These are phyloP conservation scores for Nowakowskiella sp. DNA, from an alignment of 192 early-diverging fungal genomes.

Conservation along the genomic window DNA sequence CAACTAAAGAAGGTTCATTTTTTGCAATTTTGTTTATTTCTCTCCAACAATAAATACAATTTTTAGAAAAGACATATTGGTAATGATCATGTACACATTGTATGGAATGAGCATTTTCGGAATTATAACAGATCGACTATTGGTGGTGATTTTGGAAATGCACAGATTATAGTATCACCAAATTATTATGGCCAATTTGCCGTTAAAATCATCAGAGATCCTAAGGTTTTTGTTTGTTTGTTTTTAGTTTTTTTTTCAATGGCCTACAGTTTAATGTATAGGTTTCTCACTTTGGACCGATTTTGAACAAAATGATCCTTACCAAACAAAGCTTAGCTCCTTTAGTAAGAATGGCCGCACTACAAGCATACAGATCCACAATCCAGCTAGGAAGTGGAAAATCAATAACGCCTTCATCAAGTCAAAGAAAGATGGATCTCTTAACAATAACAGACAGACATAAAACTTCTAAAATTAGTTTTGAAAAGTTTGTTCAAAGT, in stretches of 20 bases:
- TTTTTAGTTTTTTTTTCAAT: background rate
- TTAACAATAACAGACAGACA: conserved; percentile 24
- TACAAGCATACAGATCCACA: conserved; percentile 55
- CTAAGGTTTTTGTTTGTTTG: conserved; percentile 16
- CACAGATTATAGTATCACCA: conserved; percentile 84
- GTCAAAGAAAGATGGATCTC: background rate
- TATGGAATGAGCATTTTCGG: conserved; percentile 92
- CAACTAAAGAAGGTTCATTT: conserved; percentile 89
- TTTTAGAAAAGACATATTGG: conserved; percentile 94
- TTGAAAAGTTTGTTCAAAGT: conserved; percentile 29
- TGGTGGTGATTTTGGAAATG: conserved; percentile 97
- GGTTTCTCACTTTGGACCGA: conserved; percentile 79
- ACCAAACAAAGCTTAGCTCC: conserved; percentile 63
- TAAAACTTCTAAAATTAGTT: conserved; percentile 46
- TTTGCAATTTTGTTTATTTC: background rate
- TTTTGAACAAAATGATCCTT: conserved; percentile 72
- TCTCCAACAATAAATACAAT: no score
- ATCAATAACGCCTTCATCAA: background rate
- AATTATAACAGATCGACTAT: conserved; percentile 85
- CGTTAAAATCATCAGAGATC: conserved; percentile 56
- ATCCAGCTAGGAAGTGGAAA: conserved; percentile 9
- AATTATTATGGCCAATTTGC: conserved; percentile 57
- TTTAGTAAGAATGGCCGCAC: conserved; percentile 72
- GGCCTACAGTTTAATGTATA: conserved; percentile 13
- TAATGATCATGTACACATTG: conserved; percentile 96